A percentile compares a stretch with the other conserved stretches of the same genome.
phyloP scores from a whole-genome alignment of 2,329 filamentous ascomycete genomes.

The Trichothecium sympodiale region DNA sequence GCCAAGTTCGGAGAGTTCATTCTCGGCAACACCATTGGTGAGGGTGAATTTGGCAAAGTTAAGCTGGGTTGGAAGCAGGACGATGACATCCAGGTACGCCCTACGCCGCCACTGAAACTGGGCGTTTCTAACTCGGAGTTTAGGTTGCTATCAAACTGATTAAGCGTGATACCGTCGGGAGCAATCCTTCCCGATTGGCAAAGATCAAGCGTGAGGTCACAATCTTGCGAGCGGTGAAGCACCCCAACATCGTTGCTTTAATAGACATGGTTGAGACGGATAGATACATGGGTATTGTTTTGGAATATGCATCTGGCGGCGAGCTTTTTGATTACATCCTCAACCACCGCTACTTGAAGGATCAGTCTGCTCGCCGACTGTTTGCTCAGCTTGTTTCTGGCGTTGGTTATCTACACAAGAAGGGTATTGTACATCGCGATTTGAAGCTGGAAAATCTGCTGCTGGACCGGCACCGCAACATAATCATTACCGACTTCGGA shows the following conservation, averaged over 20 bases:
- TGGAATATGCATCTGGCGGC: conserved; percentile 95
- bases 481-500: conserved; percentile 98
- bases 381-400: conserved; percentile 95
- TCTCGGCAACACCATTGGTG: conserved; percentile 87
- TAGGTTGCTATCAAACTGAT: conserved; percentile 97
- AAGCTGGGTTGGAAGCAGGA: conserved; percentile 98
- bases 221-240: conserved; percentile 76
- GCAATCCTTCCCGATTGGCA: conserved; percentile 77
- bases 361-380: conserved; percentile 76
- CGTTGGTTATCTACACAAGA: conserved; percentile 95
- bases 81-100: conserved; percentile 64
- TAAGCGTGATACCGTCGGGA: conserved; percentile 78
- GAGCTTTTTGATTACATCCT: conserved; percentile 98
- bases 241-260: conserved; percentile 92
- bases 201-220: conserved; percentile 97
- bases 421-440: conserved; percentile 95
- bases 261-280: conserved; percentile 99
- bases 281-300: conserved; percentile 91
- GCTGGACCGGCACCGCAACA: conserved; percentile 92
- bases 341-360: conserved; percentile 92
- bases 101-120: not conserved
- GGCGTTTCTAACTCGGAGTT: conserved; percentile 1
- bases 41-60: conserved; percentile 97
- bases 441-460: conserved; percentile 93
- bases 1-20: conserved; percentile 94